Percentiles rank a stretch among this genome's conserved stretches.
Conservation (phyloP, 495 filamentous ascomycete species). For the Tuber indicum region DNA sequence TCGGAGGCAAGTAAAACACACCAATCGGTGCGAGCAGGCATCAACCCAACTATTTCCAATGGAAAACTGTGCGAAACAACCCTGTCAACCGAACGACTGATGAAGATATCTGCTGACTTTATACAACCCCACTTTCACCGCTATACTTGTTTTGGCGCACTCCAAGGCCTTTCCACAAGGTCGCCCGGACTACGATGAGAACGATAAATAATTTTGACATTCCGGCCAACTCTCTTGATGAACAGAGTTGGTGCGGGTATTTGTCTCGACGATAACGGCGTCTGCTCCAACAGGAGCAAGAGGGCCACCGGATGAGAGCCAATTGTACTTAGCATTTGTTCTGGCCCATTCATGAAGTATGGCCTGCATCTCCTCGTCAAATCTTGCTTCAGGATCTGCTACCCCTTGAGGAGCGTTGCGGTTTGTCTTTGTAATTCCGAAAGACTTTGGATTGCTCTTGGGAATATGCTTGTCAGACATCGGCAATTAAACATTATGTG, state of each 20-base stretch:
- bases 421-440: conserved; percentile 79
- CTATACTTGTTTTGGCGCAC: conserved; percentile 71
- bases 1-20: conserved; percentile 33
- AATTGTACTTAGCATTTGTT: conserved; percentile 69
- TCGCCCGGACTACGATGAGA: conserved; percentile 83
- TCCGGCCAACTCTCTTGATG: conserved; percentile 62
- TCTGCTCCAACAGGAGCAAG: conserved; percentile 71
- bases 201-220: conserved; percentile 70
- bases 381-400: conserved; percentile 54
- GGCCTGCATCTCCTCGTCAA: conserved; percentile 54
- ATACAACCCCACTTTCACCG: conserved; percentile 67
- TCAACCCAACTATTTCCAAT: conserved; percentile 61
- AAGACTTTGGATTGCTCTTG: conserved; percentile 74
- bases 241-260: conserved; percentile 77
- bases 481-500: conserved; percentile 4
- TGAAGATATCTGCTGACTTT: conserved; percentile 66
- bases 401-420: conserved; percentile 91
- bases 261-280: conserved; percentile 73
- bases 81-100: conserved; percentile 69
- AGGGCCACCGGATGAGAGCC: conserved; percentile 65
- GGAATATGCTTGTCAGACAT: conserved; percentile 57
- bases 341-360: conserved; percentile 63
- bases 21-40: conserved; percentile 84
- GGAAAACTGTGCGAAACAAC: conserved; percentile 71
- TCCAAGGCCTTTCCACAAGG: conserved; percentile 58